Conservation (phyloP, 2,329 filamentous ascomycete species). For the Botrytis pseudocinerea region DNA sequence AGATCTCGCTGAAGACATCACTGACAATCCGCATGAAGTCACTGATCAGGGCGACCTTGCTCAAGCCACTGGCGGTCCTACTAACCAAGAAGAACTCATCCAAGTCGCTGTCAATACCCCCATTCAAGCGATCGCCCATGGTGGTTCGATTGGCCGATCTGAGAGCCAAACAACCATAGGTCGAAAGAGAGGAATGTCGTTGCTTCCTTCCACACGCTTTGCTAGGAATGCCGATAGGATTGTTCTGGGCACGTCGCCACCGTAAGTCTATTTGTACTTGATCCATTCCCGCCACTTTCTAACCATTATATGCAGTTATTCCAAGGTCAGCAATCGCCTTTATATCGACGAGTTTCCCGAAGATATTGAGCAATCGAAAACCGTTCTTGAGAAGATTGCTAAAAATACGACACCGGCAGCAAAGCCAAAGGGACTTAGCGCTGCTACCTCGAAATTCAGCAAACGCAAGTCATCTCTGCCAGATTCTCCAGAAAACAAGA, state of each 20-base stretch:
- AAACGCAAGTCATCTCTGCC: neutral
- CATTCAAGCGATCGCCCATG: neutral
- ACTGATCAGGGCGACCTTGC: neutral
- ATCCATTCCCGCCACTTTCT: neutral
- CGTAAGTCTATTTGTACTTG: neutral
- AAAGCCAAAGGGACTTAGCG: neutral
- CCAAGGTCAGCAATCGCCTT: neutral
- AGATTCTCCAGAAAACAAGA: constrained; percentile 8
- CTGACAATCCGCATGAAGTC: neutral
- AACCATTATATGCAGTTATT: neutral
- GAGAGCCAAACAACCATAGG: constrained; percentile 1
- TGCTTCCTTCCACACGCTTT: neutral
- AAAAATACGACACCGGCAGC: neutral
- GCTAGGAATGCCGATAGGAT: constrained; percentile 2
- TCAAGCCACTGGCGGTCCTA: neutral
- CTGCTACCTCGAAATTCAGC: neutral
- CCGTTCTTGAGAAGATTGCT: neutral
- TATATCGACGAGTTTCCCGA: neutral
- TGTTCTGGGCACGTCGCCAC: neutral
- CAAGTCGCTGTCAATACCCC: neutral
- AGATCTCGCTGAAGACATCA: neutral
- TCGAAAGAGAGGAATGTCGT: neutral
- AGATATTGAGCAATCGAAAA: neutral
- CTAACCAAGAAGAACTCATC: neutral
- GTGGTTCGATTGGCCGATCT: neutral